Base-by-base conservation (phyloP, 352 stramenopile species). In the Phytophthora tubulina region DNA sequence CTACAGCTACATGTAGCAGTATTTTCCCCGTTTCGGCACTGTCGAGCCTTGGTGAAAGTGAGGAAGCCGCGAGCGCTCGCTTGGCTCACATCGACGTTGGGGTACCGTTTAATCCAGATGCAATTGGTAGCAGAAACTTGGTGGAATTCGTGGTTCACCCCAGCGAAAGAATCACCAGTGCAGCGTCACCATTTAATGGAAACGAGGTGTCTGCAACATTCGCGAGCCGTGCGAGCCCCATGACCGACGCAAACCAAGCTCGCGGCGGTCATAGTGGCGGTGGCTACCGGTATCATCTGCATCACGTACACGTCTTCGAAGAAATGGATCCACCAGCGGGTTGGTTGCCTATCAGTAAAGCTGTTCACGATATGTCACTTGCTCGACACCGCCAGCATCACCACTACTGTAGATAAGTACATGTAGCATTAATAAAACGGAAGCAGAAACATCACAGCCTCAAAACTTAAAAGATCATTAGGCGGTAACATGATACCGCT, bases 401-500 rank as follows among this genome's bases (percentile, higher is more conserved):
- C 9, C 21, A 46, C 3, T 46, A 6, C n/a, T 46, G 15, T 46
- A n/a, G 7, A 17, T 27, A 46, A 46, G 13, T 21, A 6, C 4
- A 46, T 13, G 7, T 46, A 9, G 13, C 5, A n/a, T n/a, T 46
- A 27, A 46, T 6, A 6, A 2, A 4, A 6, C 13, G 5, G 4
- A 45, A 30, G 14, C 49, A 10, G 41, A n/a, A 55, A 55, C 13
- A 55, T 31, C 3, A 13, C 14, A 27, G 17, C 6, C 17, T 45
- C 6, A 17, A 39, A 55, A 30, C 30, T 38, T 0, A 36, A 27
- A 56, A 42, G n/a, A 42, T 44, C 31, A 42, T 56, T 56, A 30
- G 31, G 50, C 35, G 50, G 50, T n/a, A 55, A 41, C 13, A 13
- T 41, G 33, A 41, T 55, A 42, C 49, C 49, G 33, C 49, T 55